Base-by-base conservation (phyloP, 495 filamentous ascomycete species). In the Melanomma pulvis-pyrius region DNA sequence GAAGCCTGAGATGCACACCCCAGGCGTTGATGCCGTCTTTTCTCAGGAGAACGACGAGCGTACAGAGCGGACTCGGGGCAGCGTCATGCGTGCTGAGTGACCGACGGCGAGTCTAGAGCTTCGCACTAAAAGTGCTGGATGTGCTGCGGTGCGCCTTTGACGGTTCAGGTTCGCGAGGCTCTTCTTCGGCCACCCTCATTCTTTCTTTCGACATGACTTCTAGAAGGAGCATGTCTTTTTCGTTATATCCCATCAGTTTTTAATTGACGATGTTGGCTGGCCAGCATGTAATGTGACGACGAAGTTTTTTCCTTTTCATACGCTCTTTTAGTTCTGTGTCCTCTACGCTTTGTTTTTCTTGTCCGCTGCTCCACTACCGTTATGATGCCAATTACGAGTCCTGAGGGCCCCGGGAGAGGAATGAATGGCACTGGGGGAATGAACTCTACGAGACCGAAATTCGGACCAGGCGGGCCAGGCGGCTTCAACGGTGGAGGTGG, bases 191-290 rank as follows among this genome's bases (percentile, higher is more conserved):
- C 30, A n/a, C n/a, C n/a, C n/a, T n/a, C n/a, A n/a, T 41, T 41
- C 9, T 25, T 50, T 19, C 25, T 50, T 50, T 50, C 48, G 21
- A 24, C 48, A 9, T 50, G 9, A 7, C 48, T 24, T 50, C 48
- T 50, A 28, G 48, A 50, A 28, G 48, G 21, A 24, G 48, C 25
- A 28, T 50, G 48, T 24, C 21, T 25, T 50, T 50, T 28, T 50
- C 48, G 22, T 50, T 50, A 17, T 5, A 24, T 25, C 48, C 11
- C 11, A 8, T 25, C 2, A 6, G 4, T 9, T 50, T 28, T 24
- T 50, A 50, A 50, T 50, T 9, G 48, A 25, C 5, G n/a, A 26
- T 50, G 48, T 28, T 50, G 48, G 48, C 48, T 50, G 48, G 48
- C 48, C 48, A 50, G 48, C 48, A 50, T 50, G 48, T 50, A 50